Percentiles rank a stretch among this genome's conserved stretches.
phyloP scores from a whole-genome alignment of 2,329 filamentous ascomycete genomes.

The Tolypocladium tundrense region DNA sequence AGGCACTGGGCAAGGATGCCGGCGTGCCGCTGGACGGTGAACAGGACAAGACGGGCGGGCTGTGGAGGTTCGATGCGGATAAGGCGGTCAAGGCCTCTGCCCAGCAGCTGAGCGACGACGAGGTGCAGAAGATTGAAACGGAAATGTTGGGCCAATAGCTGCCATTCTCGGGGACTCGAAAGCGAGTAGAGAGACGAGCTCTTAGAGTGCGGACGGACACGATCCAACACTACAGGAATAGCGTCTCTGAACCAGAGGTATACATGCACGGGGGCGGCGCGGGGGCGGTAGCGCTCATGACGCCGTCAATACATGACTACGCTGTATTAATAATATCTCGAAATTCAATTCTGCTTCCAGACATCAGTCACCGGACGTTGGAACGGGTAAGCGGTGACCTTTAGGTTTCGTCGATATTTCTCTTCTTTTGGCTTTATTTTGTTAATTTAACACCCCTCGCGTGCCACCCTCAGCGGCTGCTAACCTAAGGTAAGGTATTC shows the following conservation, averaged over 20 bases:
- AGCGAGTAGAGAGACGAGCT: neutral
- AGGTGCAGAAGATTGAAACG: conserved; percentile 32
- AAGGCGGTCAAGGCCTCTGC: conserved; percentile 29
- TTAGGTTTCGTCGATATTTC: neutral
- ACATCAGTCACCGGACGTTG: neutral
- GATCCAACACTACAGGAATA: neutral
- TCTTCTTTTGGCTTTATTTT: neutral
- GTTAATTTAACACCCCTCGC: neutral
- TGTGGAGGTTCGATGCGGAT: conserved; percentile 47
- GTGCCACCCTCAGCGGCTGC: neutral
- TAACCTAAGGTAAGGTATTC: neutral
- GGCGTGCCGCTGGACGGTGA: conserved; percentile 42
- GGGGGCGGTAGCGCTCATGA: neutral
- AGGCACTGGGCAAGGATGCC: conserved; percentile 31
- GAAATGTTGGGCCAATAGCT: conserved; percentile 30
- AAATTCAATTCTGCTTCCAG: neutral
- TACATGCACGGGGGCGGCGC: neutral
- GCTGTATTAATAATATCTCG: neutral
- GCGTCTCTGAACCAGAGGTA: neutral
- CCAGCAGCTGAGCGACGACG: conserved; percentile 26
- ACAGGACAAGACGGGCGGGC: conserved; percentile 48
- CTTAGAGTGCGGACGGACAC: neutral
- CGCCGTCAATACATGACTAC: neutral
- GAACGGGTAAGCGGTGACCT: neutral
- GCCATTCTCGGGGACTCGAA: neutral